Evolutionary conservation across 169 alveolate species (phyloP).

Genomic region (Theileria parva): DNA sequence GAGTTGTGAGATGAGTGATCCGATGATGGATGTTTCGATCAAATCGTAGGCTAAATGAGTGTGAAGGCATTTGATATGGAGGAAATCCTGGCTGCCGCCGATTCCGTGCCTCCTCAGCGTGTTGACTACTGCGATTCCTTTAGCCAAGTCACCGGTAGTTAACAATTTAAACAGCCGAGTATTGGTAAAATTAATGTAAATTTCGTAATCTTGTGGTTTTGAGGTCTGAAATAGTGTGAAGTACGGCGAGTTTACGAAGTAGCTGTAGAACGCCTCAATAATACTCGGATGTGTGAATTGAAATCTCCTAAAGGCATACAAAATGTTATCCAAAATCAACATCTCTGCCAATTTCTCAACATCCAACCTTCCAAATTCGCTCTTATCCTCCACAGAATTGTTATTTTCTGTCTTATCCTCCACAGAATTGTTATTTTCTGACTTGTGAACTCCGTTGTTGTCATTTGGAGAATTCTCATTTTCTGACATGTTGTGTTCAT

Average conservation of each 20-base stretch:
- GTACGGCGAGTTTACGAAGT: conserved; percentile 33
- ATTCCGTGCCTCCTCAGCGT: conserved; percentile 72
- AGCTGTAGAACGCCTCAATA: conserved; percentile 21
- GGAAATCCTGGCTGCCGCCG: conserved; percentile 71
- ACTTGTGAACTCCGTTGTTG: no score
- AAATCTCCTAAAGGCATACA: conserved; percentile 39
- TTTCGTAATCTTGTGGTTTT: no score
- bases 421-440: no score
- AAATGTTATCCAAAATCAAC: conserved; percentile 47
- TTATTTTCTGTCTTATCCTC: no score
- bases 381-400: no score
- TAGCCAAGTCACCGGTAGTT: no score
- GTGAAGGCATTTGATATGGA: conserved; percentile 76
- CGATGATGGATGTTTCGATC: conserved; percentile 46
- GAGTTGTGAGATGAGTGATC: conserved; percentile 23
- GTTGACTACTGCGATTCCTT: conserved; percentile 65
- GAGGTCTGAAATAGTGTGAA: neutral
- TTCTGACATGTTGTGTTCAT: no score
- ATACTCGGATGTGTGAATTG: conserved; percentile 51
- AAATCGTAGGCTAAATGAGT: conserved; percentile 66
- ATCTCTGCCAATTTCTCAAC: neutral
- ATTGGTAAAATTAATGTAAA: neutral
- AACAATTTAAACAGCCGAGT: no score
- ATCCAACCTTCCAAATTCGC: neutral
- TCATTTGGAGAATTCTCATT: no score